Base-by-base conservation (phyloP, 192 early-diverging fungal genomes). In the Diversispora eburnea region DNA sequence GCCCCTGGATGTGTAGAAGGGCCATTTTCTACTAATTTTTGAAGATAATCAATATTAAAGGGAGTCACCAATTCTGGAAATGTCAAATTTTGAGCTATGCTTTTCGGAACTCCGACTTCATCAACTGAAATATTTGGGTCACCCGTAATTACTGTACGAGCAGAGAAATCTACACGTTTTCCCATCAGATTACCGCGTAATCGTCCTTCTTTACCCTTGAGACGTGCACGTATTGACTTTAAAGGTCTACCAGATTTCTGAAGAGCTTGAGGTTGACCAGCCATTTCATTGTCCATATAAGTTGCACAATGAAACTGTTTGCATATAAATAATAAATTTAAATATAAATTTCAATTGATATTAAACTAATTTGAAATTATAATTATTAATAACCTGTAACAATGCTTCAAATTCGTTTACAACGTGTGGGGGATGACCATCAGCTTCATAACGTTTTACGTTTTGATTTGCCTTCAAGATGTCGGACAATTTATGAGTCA, bases 161-260 rank as follows among this genome's bases (percentile, higher is more conserved):
- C 96, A 41, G 95, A 97, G 81, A 98, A 99, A 81, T 98, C 98
- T 3, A 99, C 96, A 83, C 98, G 94, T 81, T 99, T 99, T 65
- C 98, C 98, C 98, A 99, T 99, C 82, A 99, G 83, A 80, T 99
- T 99, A 67, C 95, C 95, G 84, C 98, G 94, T 70, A 99, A 83
- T 77, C 98, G 92, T 60, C 96, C 98, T 81, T 99, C 98, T 81
- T 99, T 99, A 65, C 98, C 98, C 89, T 99, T 99, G 62, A 99
- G 85, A 74, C 98, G 88, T 15, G 92, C 92, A 75, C 96, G 90
- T 71, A 99, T 98, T 20, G 94, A 91, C 78, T 99, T 99, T 67
- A 95, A 73, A 57, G 95, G 93, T 82, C 98, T 84, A 48, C 95
- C 95, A 60, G 93, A 94, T 77, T 94, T 95, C 79, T 98, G 96